Percentiles rank a stretch among this genome's conserved stretches.
Conservation (phyloP, 257 asterid species). For the Handroanthus guayacan region DNA sequence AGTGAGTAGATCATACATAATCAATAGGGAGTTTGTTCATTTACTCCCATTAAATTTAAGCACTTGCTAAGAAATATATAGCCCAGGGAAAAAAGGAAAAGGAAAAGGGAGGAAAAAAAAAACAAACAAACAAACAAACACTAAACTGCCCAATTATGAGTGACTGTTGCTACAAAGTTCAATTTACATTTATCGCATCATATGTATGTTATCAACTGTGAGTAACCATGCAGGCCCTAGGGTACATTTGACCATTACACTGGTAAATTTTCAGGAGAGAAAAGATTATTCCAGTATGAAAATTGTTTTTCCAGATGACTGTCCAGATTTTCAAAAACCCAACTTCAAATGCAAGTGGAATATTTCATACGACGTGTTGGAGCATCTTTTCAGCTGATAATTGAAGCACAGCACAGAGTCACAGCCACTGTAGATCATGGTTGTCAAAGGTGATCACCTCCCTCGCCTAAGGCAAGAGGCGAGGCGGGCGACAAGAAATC, state of each 20-base stretch:
- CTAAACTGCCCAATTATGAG: too few species aligned
- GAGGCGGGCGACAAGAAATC: too few species aligned
- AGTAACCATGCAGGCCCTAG: background rate
- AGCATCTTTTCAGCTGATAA: slow-evolving; percentile 3
- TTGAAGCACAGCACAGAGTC: slow-evolving; percentile 4
- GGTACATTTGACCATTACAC: background rate
- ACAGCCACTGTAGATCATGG: background rate
- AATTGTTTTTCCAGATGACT: background rate
- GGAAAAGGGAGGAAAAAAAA: too few species aligned
- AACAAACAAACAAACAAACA: too few species aligned
- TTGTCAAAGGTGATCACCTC: too few species aligned
- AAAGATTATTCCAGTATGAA: background rate
- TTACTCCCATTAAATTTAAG: slow-evolving; percentile 2
- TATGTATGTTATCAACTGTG: background rate
- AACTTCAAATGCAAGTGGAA: background rate
- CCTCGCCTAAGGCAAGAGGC: too few species aligned
- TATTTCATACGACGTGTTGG: background rate
- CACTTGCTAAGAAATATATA: background rate
- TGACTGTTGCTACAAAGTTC: background rate
- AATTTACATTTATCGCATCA: background rate
- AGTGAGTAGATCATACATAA: background rate
- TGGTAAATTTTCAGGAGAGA: background rate
- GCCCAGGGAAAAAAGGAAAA: background rate
- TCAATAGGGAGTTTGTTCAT: background rate
- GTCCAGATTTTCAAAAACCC: background rate